These are phyloP conservation scores for Tuber calosporum DNA, from an alignment of 495 filamentous ascomycete genomes.

Conservation along the genomic window DNA sequence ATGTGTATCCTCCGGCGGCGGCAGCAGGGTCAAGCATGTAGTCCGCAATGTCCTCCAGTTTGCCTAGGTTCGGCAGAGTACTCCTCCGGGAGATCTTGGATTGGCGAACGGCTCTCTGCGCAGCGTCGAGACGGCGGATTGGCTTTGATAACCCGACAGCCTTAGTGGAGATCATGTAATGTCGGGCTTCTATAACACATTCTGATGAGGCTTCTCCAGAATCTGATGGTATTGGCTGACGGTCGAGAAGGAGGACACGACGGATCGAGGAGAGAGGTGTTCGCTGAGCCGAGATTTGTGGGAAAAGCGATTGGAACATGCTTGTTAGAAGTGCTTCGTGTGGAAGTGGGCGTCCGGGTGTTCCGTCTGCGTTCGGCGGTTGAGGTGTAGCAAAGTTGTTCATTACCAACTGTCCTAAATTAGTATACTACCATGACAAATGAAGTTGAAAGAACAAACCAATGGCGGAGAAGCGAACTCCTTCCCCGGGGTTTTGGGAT, in stretches of 20 bases:
- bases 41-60: constrained; percentile 87
- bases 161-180: constrained; percentile 91
- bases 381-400: constrained; percentile 80
- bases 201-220: constrained; percentile 50
- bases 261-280: constrained; percentile 82
- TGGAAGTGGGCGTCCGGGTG: constrained; percentile 63
- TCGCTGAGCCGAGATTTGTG: constrained; percentile 85
- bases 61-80: constrained; percentile 77
- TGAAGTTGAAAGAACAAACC: constrained; percentile 44
- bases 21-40: constrained; percentile 78
- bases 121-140: constrained; percentile 76
- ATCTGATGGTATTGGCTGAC: constrained; percentile 49
- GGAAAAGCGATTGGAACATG: constrained; percentile 93
- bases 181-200: constrained; percentile 83
- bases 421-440: neutral
- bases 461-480: constrained; percentile 76
- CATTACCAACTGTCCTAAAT: constrained; percentile 70
- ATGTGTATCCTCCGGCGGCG: constrained; percentile 77
- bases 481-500: constrained; percentile 70
- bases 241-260: constrained; percentile 81
- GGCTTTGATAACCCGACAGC: constrained; percentile 72
- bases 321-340: constrained; percentile 90
- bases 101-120: constrained; percentile 53
- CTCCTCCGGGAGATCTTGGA: constrained; percentile 50
- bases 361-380: constrained; percentile 55